Evolutionary conservation across 257 asterid species (phyloP).

Genomic region (Solanum piurae): DNA sequence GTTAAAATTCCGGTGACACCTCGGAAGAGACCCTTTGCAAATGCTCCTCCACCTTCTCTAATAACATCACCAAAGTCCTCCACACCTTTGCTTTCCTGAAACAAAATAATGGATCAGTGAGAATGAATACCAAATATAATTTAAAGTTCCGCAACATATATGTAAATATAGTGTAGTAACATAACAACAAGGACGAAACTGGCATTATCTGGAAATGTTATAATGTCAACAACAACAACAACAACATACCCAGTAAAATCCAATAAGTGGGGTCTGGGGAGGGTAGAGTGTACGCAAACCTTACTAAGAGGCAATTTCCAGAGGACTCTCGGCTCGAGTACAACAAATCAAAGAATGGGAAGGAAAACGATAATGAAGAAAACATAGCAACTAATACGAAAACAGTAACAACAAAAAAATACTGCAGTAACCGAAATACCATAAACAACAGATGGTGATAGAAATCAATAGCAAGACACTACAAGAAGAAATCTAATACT

Average conservation of each 20-base stretch:
- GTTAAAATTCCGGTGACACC: constrained; percentile 97
- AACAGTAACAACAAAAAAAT: neutral
- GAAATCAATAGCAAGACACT: neutral
- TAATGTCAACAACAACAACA: neutral
- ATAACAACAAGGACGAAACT: neutral
- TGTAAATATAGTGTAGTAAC: neutral
- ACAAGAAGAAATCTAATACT: neutral
- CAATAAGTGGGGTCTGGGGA: neutral
- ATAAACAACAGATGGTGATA: neutral
- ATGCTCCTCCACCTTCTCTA: constrained; percentile 97
- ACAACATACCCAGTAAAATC: neutral
- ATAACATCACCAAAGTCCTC: constrained; percentile 97
- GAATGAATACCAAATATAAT: constrained; percentile 4
- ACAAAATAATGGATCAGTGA: neutral
- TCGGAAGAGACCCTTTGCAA: constrained; percentile 93
- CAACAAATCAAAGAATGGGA: neutral
- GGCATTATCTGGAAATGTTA: neutral
- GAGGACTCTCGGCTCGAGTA: neutral
- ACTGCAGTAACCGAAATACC: neutral
- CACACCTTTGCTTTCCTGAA: constrained; percentile 89
- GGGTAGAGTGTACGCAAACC: neutral
- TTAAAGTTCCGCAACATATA: neutral
- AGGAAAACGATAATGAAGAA: neutral
- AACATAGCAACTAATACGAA: neutral
- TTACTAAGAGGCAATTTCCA: neutral